Conservation (phyloP, 306 rosid genomes). For the Urtica urens region DNA sequence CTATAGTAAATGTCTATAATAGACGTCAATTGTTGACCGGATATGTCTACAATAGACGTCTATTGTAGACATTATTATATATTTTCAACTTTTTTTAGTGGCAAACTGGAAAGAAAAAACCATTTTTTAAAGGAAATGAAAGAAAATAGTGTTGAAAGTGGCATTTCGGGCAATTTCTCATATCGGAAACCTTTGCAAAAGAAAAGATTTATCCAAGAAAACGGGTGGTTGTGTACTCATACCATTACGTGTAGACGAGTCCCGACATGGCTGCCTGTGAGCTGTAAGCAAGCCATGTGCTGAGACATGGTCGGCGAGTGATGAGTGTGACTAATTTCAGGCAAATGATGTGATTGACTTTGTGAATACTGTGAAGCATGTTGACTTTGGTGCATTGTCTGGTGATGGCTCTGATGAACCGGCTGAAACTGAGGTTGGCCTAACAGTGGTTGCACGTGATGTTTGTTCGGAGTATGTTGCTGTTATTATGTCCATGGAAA, state of each 20-base stretch:
- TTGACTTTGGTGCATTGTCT: constrained; percentile 63
- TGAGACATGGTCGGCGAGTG: constrained; percentile 70
- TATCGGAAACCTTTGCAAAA: background rate
- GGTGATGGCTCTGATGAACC: constrained; percentile 65
- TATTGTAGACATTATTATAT: too few species aligned
- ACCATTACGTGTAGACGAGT: constrained; percentile 87
- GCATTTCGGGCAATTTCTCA: constrained; percentile 3
- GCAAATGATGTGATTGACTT: constrained; percentile 64
- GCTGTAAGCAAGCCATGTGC: constrained; percentile 70
- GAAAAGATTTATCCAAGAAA: too few species aligned
- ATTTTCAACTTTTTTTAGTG: too few species aligned
- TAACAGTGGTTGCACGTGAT: constrained; percentile 52
- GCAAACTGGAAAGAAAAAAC: too few species aligned
- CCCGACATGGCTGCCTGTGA: constrained; percentile 59
- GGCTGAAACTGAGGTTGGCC: constrained; percentile 81
- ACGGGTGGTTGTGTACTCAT: constrained; percentile 25
- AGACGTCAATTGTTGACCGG: too few species aligned
- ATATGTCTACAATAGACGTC: too few species aligned
- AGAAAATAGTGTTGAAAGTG: too few species aligned
- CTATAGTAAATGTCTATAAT: too few species aligned
- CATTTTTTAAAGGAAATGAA: too few species aligned
- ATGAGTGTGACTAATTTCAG: constrained; percentile 74
- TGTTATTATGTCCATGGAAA: background rate
- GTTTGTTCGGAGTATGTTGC: constrained; percentile 61
- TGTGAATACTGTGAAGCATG: constrained; percentile 62